Evolutionary conservation across 495 filamentous ascomycete genomes (phyloP).

Genomic region (Paragyromitra xinjiangensis): DNA sequence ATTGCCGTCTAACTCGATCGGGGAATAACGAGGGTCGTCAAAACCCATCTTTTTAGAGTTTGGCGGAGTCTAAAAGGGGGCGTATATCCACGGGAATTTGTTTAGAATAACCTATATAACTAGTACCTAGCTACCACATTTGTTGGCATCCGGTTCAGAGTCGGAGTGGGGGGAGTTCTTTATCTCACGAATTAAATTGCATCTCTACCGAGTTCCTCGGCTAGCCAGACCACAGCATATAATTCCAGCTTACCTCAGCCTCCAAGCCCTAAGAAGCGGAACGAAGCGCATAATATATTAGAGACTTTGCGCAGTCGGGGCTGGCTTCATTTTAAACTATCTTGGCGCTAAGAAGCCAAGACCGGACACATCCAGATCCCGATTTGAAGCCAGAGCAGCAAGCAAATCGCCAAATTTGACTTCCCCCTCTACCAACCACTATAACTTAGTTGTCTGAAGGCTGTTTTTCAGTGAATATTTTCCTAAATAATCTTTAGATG

Average conservation of each 20-base stretch:
- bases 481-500: background rate
- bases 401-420: background rate
- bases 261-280: background rate
- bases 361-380: background rate
- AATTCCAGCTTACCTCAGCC: background rate
- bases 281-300: background rate
- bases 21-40: background rate
- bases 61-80: background rate
- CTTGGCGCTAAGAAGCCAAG: background rate
- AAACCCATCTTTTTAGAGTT: background rate
- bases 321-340: background rate
- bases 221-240: background rate
- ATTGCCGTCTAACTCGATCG: conserved; percentile 12
- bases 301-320: background rate
- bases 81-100: background rate
- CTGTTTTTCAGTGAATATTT: background rate
- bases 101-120: background rate
- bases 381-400: background rate
- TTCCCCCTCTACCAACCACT: background rate
- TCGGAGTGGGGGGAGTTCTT: background rate
- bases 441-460: background rate
- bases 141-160: background rate
- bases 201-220: background rate
- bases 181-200: background rate
- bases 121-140: background rate